Evolutionary conservation across 1,139 yeast genomes (phyloP).

Genomic region (Kodamaea ohmeri): DNA sequence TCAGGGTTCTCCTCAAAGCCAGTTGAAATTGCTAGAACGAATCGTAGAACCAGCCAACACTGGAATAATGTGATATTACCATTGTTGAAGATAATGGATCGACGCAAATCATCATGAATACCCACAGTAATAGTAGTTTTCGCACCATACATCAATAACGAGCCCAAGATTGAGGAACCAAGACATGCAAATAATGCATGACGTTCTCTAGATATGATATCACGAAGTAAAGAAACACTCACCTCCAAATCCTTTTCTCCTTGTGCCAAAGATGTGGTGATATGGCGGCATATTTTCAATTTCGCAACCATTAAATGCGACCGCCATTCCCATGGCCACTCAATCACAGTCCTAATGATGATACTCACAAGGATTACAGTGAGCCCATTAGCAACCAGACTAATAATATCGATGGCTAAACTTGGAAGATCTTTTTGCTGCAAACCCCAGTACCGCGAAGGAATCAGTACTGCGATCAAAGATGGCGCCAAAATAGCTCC

Average conservation of each 20-base stretch:
- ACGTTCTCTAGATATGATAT: slow-evolving; percentile 21
- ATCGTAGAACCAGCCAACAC: slow-evolving; percentile 29
- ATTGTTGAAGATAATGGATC: slow-evolving; percentile 31
- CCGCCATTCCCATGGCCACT: slow-evolving; percentile 41
- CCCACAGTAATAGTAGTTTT: slow-evolving; percentile 22
- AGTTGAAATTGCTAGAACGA: slow-evolving; percentile 12
- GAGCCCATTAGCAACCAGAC: slow-evolving; percentile 28
- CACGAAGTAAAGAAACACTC: slow-evolving; percentile 16
- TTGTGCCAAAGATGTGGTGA: slow-evolving; percentile 16
- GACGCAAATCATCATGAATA: slow-evolving; percentile 26
- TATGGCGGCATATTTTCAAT: slow-evolving; percentile 17
- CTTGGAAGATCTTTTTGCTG: slow-evolving; percentile 1
- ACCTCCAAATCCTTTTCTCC: slow-evolving; percentile 8
- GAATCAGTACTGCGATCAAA: slow-evolving; percentile 13
- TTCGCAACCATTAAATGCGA: slow-evolving; percentile 24
- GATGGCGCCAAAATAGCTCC: slow-evolving; percentile 16
- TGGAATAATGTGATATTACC: slow-evolving; percentile 31
- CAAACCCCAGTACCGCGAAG: slow-evolving; percentile 12
- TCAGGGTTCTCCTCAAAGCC: neutral
- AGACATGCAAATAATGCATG: slow-evolving; percentile 26
- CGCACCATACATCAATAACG: slow-evolving; percentile 26
- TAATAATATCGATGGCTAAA: slow-evolving; percentile 14
- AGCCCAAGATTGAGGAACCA: slow-evolving; percentile 24
- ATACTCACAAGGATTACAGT: slow-evolving; percentile 28
- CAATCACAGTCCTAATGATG: slow-evolving; percentile 27